Evolutionary conservation across 2,329 filamentous ascomycete species (phyloP).

Genomic region (Epichloe uncinata): DNA sequence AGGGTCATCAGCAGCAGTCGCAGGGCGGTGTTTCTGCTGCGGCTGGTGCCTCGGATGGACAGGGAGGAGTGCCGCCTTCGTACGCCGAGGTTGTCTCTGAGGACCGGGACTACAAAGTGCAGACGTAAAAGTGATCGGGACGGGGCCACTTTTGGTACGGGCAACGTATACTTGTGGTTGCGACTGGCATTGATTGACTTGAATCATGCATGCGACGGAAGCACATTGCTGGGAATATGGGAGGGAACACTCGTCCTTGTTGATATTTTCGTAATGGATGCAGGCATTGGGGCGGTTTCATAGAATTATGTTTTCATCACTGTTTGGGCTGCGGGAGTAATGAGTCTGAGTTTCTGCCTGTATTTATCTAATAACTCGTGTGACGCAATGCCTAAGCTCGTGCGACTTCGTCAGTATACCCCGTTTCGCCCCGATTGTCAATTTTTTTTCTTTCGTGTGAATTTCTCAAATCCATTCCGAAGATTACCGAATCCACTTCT

Average conservation of each 20-base stretch:
- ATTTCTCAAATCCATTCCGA: neutral
- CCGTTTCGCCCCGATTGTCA: neutral
- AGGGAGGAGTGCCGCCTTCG: constrained; percentile 53
- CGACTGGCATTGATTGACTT: too few relatives aligned
- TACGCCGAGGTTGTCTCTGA: constrained; percentile 85
- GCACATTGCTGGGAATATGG: too few relatives aligned
- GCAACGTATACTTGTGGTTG: neutral
- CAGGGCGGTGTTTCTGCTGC: constrained; percentile 23
- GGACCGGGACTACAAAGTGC: constrained; percentile 84
- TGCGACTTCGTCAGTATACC: too few relatives aligned
- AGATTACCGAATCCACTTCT: neutral
- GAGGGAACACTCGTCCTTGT: too few relatives aligned
- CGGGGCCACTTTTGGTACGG: neutral
- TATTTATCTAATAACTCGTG: neutral
- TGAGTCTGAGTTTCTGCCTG: neutral
- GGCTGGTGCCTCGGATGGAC: constrained; percentile 26
- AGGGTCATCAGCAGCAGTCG: constrained; percentile 7
- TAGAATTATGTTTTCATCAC: neutral
- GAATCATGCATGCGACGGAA: neutral
- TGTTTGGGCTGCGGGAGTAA: neutral
- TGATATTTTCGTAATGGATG: too few relatives aligned
- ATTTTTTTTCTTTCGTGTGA: neutral
- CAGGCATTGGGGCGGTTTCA: too few relatives aligned
- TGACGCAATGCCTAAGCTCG: too few relatives aligned
- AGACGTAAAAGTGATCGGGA: constrained; percentile 29